Evolutionary conservation across 2,329 filamentous ascomycete species (phyloP), one percentile per base, ranked within the genome.

Genomic region (Aspergillus floridensis): DNA sequence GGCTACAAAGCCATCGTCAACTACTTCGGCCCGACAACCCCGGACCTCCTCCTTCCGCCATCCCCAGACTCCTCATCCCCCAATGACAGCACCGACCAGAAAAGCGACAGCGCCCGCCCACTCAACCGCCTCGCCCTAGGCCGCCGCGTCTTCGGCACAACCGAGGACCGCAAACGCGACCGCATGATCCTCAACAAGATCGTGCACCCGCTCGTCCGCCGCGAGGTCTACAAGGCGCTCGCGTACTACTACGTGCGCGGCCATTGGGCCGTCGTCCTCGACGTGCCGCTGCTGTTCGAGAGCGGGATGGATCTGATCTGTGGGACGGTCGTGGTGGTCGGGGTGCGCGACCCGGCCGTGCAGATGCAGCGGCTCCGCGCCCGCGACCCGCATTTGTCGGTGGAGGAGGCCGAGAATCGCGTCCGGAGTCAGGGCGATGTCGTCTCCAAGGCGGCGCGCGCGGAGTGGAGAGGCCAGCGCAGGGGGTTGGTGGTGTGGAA

Each of bases 271-370:
- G 92, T 96, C 4, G 89, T 99, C 38, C 82, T 98, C 16, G 95
- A 99, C 72, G 88, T 99, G 8, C 95, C 95, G 54, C 80, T 99
- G 56, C 82, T 99, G 47, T 97, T 97, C 68, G 95, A 99, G 81
- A 89, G 87, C 67, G 86, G 87, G 2, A 87, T 96, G 76, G 95
- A 99, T 75, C 80, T 86, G 46, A 85, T 96, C 65, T 97, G 93
- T 71, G 92, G 92, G 4, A 88, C 87, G 0, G 89, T 96, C 16
- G 77, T 96, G 61, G 92, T 99, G 0, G 93, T 98, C 2, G 92
- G 89, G 0, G 92, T 98, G 21, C 81, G 79, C 11, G 91, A 96
- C 66, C 88, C 91, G 0, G 84, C 82, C 62, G 83, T 93, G 50
- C 95, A 99, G 81, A 93, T 97, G 84, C 78, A 84, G 70, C 81